Conservation (phyloP, 164 flowering plant species). For the Berberis thunbergii region DNA sequence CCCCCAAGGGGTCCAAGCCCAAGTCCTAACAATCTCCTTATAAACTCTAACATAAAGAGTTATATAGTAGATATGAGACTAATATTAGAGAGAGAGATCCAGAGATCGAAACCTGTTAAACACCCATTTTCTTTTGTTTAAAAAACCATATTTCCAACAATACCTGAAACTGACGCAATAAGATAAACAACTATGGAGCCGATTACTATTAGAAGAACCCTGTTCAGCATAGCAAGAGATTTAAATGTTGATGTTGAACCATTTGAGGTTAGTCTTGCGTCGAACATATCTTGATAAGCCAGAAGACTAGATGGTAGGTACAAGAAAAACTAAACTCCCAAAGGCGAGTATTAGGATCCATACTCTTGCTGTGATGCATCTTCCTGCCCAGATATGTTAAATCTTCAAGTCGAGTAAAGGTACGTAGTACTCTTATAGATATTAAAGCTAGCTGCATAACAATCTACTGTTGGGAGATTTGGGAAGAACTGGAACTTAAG, state of each 20-base stretch:
- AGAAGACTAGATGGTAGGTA: constrained; percentile 50
- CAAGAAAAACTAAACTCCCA: constrained; percentile 54
- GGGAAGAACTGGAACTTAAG: no score
- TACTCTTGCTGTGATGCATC: constrained; percentile 84
- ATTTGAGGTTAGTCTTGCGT: constrained; percentile 27
- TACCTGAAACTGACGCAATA: constrained; percentile 83
- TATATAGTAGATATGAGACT: no score
- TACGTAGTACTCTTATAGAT: neutral
- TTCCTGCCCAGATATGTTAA: constrained; percentile 58
- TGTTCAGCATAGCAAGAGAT: constrained; percentile 36
- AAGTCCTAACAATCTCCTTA: no score
- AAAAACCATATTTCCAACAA: no score
- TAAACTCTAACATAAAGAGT: no score
- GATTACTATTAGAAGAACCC: constrained; percentile 48
- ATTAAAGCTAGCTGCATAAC: constrained; percentile 1
- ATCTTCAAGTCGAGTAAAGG: constrained; percentile 18
- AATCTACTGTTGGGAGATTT: no score
- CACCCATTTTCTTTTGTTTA: no score
- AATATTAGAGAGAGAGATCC: no score
- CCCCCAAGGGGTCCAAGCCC: no score
- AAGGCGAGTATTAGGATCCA: constrained; percentile 73
- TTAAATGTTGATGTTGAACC: constrained; percentile 29
- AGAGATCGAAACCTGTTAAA: no score
- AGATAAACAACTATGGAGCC: constrained; percentile 71
- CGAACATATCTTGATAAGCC: constrained; percentile 49